A percentile compares a stretch with the other conserved stretches of the same genome.
Conservation (phyloP, 129 eudicot genomes). For the Gnaphalium uliginosum region DNA sequence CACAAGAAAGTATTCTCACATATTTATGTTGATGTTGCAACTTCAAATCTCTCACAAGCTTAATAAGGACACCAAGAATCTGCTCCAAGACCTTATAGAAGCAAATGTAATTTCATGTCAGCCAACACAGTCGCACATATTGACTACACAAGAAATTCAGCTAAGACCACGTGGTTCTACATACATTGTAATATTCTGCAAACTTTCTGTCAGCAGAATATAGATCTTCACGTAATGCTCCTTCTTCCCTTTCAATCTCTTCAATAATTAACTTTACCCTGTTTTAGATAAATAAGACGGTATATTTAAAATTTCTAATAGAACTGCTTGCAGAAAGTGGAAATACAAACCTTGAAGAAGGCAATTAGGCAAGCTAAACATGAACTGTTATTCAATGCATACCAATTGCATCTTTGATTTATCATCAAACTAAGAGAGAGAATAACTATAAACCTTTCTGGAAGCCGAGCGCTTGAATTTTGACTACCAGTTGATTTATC, state of each 20-base stretch:
- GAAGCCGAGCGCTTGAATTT: conserved; percentile 80
- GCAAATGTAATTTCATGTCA: conserved; percentile 20
- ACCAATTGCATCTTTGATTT: neutral
- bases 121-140: neutral
- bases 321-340: neutral
- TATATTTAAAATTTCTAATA: neutral
- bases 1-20: conserved; percentile 45
- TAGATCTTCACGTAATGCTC: conserved; percentile 85
- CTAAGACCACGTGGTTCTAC: conserved; percentile 17
- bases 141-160: neutral
- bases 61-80: conserved; percentile 94
- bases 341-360: neutral
- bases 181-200: conserved; percentile 94
- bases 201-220: conserved; percentile 96
- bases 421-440: neutral
- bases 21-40: conserved; percentile 95
- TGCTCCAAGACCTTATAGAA: conserved; percentile 87
- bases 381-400: neutral
- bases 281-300: conserved; percentile 18
- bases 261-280: conserved; percentile 93
- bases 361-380: neutral
- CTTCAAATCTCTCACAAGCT: conserved; percentile 96
- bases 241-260: conserved; percentile 98
- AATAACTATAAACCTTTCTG: conserved; percentile 73
- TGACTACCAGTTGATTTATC: conserved; percentile 64